Base-by-base conservation (phyloP, 2,329 filamentous ascomycete species). In the Paraphoma chrysanthemicola region DNA sequence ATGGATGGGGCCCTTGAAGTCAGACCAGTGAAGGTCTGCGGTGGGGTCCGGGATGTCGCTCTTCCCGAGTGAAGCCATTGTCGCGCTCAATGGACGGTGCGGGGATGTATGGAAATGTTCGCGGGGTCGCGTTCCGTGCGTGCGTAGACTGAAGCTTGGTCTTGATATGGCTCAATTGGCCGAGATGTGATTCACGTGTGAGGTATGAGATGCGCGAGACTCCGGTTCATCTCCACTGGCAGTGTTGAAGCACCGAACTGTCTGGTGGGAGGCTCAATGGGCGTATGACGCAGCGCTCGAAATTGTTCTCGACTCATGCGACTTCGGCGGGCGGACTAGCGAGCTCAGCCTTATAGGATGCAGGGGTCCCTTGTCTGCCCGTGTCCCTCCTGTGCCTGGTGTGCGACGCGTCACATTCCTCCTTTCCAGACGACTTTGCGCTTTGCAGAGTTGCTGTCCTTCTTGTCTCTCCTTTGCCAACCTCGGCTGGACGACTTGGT, bases 1-100 rank as follows among this genome's bases (percentile, higher is more conserved):
- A 67, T 92, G 88, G 66, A 93, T 92, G 12, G 88, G 81, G 31
- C 87, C 87, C 54, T 80, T 75, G 72, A 86, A 91, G 70, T 83
- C 84, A 44, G 83, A 83, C 88, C 89, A 91, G 68, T 89, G 80
- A 49, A 91, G 84, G 76, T 90, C 86, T 49, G 79, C 78, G 0
- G 88, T 89, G 44, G 89, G 89, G 75, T 90, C 87, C 10, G 88
- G 89, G 30, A 87, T 74, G 44, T 65, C 57, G 46, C 61, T 56
- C 28, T 60, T 52, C 12, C 60, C 53, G 11, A 56, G 48, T 33
- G 71, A 68, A 48, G 59, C 67, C 73, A 76, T 76, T 54, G 63
- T 66, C 47, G 66, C 60, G 56, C 50, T 54, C 56, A 66, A 67
- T 66, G 51, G 64, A 14, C 53, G 50, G 18, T 44, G 47, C 56